Conservation (phyloP, 805 yeast genomes). For the Yarrowia sp. region DNA sequence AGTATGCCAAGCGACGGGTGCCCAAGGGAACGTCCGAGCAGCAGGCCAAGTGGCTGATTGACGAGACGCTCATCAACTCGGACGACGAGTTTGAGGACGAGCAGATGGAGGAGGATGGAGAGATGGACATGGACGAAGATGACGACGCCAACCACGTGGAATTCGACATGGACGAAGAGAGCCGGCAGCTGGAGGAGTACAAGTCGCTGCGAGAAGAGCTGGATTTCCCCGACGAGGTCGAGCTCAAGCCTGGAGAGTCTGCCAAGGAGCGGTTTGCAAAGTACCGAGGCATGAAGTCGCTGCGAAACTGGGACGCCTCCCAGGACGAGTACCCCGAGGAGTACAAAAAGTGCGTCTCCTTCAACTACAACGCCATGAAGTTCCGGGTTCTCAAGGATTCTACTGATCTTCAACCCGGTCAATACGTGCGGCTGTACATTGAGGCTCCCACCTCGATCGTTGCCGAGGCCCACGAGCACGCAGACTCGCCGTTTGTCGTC, state of each 20-base stretch:
- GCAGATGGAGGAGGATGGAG: conserved; percentile 45
- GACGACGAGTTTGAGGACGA: conserved; percentile 51
- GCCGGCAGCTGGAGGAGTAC: conserved; percentile 72
- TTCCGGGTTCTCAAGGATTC: conserved; percentile 71
- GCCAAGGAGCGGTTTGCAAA: conserved; percentile 77
- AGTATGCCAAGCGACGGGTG: conserved; percentile 52
- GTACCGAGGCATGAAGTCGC: conserved; percentile 86
- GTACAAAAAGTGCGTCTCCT: conserved; percentile 76
- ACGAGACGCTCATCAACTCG: conserved; percentile 55
- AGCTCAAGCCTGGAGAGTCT: conserved; percentile 74
- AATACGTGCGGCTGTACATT: conserved; percentile 64
- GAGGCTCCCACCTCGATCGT: conserved; percentile 52
- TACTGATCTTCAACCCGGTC: conserved; percentile 66
- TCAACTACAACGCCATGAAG: conserved; percentile 79
- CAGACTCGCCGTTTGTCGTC: conserved; percentile 62
- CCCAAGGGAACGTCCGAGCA: conserved; percentile 80
- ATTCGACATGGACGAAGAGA: conserved; percentile 81
- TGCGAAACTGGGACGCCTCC: conserved; percentile 87
- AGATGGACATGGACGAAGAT: conserved; percentile 54
- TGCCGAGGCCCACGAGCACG: conserved; percentile 63
- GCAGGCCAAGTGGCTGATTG: conserved; percentile 73
- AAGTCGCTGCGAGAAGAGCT: conserved; percentile 76
- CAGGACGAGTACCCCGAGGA: conserved; percentile 83
- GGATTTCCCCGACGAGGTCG: conserved; percentile 96
- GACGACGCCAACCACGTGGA: conserved; percentile 64